phyloP scores from a whole-genome alignment of 2,329 filamentous ascomycete species.

The Phialophora verrucosa region DNA sequence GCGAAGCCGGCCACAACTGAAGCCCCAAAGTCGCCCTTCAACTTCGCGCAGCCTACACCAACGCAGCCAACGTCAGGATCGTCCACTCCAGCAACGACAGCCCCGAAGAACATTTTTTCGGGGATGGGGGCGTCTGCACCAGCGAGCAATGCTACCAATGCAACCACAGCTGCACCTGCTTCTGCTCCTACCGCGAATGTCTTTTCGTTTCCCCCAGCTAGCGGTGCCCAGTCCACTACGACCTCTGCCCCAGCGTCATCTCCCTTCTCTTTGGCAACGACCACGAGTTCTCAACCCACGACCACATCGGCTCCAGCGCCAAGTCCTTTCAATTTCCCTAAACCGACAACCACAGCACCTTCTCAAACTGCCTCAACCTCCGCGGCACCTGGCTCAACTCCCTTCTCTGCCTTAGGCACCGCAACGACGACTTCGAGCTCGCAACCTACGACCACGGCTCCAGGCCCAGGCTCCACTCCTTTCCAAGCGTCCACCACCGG shows the following conservation, averaged over 20 bases:
- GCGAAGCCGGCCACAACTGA: constrained; percentile 24
- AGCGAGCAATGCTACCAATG: constrained; percentile 39
- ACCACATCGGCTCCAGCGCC: constrained; percentile 41
- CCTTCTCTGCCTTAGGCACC: constrained; percentile 21
- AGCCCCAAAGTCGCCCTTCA: constrained; percentile 26
- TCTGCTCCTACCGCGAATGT: constrained; percentile 35
- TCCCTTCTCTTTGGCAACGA: constrained; percentile 41
- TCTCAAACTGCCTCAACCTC: constrained; percentile 26
- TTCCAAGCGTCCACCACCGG: constrained; percentile 78
- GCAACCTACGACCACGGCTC: constrained; percentile 26
- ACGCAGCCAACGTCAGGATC: constrained; percentile 28
- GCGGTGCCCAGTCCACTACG: constrained; percentile 26
- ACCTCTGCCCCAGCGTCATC: constrained; percentile 35
- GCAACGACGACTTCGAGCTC: constrained; percentile 23
- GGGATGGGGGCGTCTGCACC: constrained; percentile 39
- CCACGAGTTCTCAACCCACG: constrained; percentile 42
- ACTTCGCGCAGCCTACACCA: constrained; percentile 19
- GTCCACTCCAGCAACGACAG: constrained; percentile 25
- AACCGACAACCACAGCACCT: constrained; percentile 31
- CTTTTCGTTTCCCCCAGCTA: constrained; percentile 40
- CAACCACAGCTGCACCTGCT: constrained; percentile 42
- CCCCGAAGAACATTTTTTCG: constrained; percentile 36
- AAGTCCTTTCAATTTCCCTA: constrained; percentile 8
- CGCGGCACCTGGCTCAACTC: constrained; percentile 20
- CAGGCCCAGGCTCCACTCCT: constrained; percentile 25